phyloP scores from a whole-genome alignment of 257 asterid genomes.

The Petunia secreta region DNA sequence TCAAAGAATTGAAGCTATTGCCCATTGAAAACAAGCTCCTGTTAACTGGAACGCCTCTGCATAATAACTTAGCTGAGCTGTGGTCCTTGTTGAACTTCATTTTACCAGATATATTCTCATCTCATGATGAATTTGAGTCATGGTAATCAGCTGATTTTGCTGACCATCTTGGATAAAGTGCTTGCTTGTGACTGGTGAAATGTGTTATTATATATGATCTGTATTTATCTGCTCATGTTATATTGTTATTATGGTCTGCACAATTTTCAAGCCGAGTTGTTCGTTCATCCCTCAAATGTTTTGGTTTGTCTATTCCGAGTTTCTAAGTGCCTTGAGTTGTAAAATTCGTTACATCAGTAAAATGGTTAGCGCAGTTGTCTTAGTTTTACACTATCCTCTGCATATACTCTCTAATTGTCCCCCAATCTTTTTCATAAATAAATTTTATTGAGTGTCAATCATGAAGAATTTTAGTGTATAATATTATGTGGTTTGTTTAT shows the following conservation, averaged over 20 bases:
- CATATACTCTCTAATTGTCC: neutral
- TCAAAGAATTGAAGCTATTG: constrained; percentile 66
- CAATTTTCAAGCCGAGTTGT: neutral
- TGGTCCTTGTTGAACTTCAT: constrained; percentile 97
- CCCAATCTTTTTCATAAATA: neutral
- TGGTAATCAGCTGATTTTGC: constrained; percentile 53
- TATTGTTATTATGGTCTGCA: neutral
- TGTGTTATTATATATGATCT: constrained; percentile 26
- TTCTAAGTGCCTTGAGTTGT: neutral
- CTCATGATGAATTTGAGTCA: constrained; percentile 93
- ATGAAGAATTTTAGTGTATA: constrained; percentile 13
- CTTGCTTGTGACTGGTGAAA: neutral
- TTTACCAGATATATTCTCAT: constrained; percentile 97
- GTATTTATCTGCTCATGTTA: constrained; percentile 1
- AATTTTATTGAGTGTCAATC: neutral
- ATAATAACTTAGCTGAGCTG: constrained; percentile 95
- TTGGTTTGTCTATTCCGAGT: neutral
- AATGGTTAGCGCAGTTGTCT: neutral
- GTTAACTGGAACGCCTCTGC: constrained; percentile 98
- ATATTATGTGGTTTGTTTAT: neutral
- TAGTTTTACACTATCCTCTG: neutral
- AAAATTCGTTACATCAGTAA: neutral
- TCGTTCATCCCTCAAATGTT: neutral
- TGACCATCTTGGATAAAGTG: neutral
- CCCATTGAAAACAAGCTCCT: constrained; percentile 88